Evolutionary conservation across 2,329 filamentous ascomycete species (phyloP).

Genomic region (Sporothrix globosa): DNA sequence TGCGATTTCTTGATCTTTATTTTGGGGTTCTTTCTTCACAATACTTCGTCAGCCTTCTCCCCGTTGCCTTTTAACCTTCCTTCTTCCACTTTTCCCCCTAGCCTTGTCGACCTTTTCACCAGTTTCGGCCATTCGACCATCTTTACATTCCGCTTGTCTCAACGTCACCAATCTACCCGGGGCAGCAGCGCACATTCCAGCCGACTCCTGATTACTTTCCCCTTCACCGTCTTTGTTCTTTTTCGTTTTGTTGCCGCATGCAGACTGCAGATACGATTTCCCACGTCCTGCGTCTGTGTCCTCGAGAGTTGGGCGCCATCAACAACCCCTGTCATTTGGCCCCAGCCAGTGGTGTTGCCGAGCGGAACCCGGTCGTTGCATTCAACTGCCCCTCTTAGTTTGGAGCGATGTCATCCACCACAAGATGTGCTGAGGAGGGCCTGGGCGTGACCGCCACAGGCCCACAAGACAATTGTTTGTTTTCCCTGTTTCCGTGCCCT

Average conservation of each 20-base stretch:
- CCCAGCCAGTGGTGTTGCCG: slow-evolving; percentile 3
- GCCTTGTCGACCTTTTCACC: slow-evolving; percentile 1
- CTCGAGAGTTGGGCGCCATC: not conserved
- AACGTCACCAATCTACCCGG: slow-evolving; percentile 10
- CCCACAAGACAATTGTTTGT: slow-evolving; percentile 22
- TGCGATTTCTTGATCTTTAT: slow-evolving; percentile 9
- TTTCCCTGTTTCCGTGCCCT: slow-evolving; percentile 15
- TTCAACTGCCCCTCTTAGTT: not conserved
- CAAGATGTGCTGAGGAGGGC: slow-evolving; percentile 5
- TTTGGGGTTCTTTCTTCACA: not conserved
- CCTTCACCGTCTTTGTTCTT: not conserved
- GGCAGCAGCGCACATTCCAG: slow-evolving; percentile 11
- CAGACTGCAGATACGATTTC: not conserved
- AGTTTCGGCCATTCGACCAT: not conserved
- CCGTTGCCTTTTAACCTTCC: not conserved
- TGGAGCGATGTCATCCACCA: slow-evolving; percentile 25
- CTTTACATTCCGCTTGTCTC: not conserved
- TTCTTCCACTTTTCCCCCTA: not conserved
- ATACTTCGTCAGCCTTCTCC: not conserved
- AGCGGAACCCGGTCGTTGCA: not conserved
- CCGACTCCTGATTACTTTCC: not conserved
- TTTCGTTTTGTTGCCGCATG: not conserved
- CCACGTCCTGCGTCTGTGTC: not conserved
- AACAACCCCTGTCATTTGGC: not conserved
- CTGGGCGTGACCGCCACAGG: not conserved